Conservation (phyloP, 495 filamentous ascomycete species). For the Penicillium atrosanguineum region DNA sequence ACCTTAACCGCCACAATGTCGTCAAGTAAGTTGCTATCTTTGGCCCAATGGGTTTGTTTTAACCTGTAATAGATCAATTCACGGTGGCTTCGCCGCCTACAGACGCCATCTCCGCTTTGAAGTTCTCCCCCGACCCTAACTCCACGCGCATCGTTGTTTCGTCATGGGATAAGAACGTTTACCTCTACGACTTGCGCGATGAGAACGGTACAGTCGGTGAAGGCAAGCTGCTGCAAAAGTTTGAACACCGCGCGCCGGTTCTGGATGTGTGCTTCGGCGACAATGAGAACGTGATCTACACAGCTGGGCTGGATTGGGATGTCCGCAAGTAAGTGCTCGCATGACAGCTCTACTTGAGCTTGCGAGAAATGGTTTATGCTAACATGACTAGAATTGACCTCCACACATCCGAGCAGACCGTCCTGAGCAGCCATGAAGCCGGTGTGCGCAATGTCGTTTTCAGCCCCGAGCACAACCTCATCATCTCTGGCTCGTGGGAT, state of each 20-base stretch:
- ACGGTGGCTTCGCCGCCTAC: conserved; percentile 62
- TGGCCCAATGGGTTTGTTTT: background rate
- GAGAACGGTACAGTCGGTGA: conserved; percentile 55
- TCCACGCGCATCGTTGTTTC: conserved; percentile 75
- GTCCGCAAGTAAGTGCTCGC: conserved; percentile 62
- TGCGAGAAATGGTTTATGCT: background rate
- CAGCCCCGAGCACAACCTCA: conserved; percentile 67
- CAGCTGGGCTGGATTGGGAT: conserved; percentile 77
- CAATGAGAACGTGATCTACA: conserved; percentile 76
- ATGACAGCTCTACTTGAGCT: background rate
- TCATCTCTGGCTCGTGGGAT: conserved; percentile 94
- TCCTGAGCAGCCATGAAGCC: conserved; percentile 73
- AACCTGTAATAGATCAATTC: conserved; percentile 39
- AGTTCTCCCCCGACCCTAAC: conserved; percentile 70
- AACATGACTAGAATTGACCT: conserved; percentile 63
- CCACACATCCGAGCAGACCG: conserved; percentile 63
- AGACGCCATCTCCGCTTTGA: conserved; percentile 83
- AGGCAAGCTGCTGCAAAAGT: conserved; percentile 64
- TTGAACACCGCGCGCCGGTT: conserved; percentile 81
- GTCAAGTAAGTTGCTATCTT: conserved; percentile 30
- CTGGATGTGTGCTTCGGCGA: conserved; percentile 89
- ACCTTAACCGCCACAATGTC: conserved; percentile 27
- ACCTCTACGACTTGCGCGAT: conserved; percentile 77
- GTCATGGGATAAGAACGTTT: conserved; percentile 92
- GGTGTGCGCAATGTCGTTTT: conserved; percentile 83